phyloP scores from a whole-genome alignment of 2,329 filamentous ascomycete genomes.

The Fusarium chaquense region DNA sequence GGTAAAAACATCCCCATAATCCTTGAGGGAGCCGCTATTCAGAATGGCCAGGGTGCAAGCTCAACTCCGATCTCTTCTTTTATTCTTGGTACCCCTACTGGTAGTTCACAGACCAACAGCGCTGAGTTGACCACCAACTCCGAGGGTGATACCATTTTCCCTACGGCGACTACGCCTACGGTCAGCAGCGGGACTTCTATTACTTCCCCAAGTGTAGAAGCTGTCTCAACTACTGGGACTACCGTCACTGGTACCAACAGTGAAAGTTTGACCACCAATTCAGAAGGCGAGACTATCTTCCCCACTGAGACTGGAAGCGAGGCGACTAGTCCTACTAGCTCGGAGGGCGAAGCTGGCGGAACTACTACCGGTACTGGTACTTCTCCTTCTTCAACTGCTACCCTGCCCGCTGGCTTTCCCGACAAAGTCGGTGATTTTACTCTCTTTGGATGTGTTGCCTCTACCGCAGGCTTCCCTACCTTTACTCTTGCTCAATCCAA shows the following conservation, averaged over 20 bases:
- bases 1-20: too few relatives aligned
- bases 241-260: neutral
- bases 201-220: too few relatives aligned
- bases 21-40: too few relatives aligned
- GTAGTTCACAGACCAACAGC: neutral
- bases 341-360: neutral
- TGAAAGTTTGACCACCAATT: neutral
- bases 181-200: too few relatives aligned
- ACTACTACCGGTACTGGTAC: neutral
- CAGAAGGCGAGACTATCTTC: too few relatives aligned
- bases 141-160: too few relatives aligned
- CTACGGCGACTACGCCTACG: too few relatives aligned
- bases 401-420: neutral
- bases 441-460: neutral
- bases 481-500: neutral
- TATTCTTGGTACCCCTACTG: neutral
- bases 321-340: too few relatives aligned
- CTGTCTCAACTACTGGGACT: too few relatives aligned
- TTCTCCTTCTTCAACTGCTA: neutral
- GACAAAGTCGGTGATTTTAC: fast-evolving
- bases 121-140: neutral
- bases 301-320: too few relatives aligned
- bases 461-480: neutral
- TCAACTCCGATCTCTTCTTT: too few relatives aligned
- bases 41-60: neutral